phyloP scores from a whole-genome alignment of 1,284 basidiomycete species.

The Puccinia polysora region DNA sequence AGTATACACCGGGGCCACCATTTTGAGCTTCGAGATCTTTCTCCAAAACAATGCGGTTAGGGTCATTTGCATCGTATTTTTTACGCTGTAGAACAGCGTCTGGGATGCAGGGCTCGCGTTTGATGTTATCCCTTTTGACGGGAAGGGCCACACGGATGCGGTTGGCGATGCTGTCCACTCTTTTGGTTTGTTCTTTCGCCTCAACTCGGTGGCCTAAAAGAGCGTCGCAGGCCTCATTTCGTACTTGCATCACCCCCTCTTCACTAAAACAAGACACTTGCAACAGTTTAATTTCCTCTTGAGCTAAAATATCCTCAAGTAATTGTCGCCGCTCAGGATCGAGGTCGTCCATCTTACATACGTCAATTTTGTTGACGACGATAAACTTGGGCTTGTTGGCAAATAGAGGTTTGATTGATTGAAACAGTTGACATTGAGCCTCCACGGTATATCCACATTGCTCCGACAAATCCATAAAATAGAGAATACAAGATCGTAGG shows the following conservation, averaged over 20 bases:
- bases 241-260: conserved; percentile 90
- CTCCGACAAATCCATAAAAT: conserved; percentile 95
- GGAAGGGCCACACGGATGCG: conserved; percentile 89
- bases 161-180: conserved; percentile 84
- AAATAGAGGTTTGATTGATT: conserved; percentile 94
- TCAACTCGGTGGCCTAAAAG: conserved; percentile 88
- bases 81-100: conserved; percentile 62
- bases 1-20: conserved; percentile 83
- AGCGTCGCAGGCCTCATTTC: conserved; percentile 85
- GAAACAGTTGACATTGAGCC: conserved; percentile 91
- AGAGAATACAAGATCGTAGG: conserved; percentile 80
- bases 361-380: conserved; percentile 93
- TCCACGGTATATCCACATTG: conserved; percentile 93
- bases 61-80: conserved; percentile 81
- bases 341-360: conserved; percentile 76
- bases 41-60: conserved; percentile 66
- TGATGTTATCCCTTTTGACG: conserved; percentile 75
- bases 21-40: conserved; percentile 74
- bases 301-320: conserved; percentile 76
- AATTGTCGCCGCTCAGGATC: conserved; percentile 67
- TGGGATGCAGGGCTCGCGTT: conserved; percentile 78
- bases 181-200: conserved; percentile 82
- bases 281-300: conserved; percentile 66
- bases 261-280: conserved; percentile 76
- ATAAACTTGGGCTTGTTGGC: conserved; percentile 82